Evolutionary conservation across 1,284 basidiomycete genomes (phyloP).

Genomic region (Veloporphyrellus conicus): DNA sequence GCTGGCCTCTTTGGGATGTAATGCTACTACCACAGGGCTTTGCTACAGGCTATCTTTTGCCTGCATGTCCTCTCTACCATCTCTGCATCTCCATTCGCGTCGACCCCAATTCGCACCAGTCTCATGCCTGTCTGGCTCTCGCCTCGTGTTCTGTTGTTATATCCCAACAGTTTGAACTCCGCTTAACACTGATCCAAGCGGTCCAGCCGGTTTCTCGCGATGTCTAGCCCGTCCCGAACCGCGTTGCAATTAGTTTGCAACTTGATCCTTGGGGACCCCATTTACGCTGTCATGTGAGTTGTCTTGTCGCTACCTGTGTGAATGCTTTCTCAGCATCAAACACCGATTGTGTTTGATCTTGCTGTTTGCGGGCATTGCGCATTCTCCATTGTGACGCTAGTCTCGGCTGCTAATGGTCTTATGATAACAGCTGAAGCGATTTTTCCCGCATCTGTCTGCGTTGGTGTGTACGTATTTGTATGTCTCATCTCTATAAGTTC

Average conservation of each 20-base stretch:
- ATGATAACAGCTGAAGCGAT: background rate
- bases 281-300: conserved; percentile 12
- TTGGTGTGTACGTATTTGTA: conserved; percentile 27
- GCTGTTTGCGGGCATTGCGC: background rate
- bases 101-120: too few relatives aligned
- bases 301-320: background rate
- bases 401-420: background rate
- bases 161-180: background rate
- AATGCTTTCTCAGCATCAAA: background rate
- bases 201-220: background rate
- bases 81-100: too few relatives aligned
- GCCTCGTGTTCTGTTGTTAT: too few relatives aligned
- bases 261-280: background rate
- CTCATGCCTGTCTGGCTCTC: too few relatives aligned
- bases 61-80: too few relatives aligned
- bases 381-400: background rate
- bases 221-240: too few relatives aligned
- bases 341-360: background rate
- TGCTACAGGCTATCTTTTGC: too few relatives aligned
- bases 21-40: background rate
- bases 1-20: background rate
- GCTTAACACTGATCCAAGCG: background rate
- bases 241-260: background rate
- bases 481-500: conserved; percentile 20
- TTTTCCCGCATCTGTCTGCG: conserved; percentile 4